These are phyloP conservation scores for Penicillium nordicum DNA, from an alignment of 2,329 filamentous ascomycete species.

Conservation along the genomic window DNA sequence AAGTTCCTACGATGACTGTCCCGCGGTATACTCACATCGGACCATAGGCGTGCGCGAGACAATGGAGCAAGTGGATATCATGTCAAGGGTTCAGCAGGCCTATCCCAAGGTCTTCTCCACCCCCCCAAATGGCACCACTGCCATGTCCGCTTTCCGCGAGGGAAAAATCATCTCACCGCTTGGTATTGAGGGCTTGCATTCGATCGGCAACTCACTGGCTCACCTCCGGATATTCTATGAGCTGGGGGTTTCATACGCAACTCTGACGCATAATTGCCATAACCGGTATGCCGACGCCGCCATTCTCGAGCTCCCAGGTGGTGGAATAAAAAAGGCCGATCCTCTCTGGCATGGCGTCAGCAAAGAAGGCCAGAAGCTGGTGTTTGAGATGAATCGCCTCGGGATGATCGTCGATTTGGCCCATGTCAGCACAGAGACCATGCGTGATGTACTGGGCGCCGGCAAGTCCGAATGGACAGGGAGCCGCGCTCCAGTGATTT, in stretches of 20 bases:
- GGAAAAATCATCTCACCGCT: conserved; percentile 72
- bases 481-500: conserved; percentile 78
- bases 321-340: conserved; percentile 37
- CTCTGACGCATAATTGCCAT: conserved; percentile 89
- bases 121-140: conserved; percentile 57
- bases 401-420: conserved; percentile 92
- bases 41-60: conserved; percentile 31
- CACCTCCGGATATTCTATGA: conserved; percentile 70
- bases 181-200: conserved; percentile 84
- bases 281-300: conserved; percentile 87
- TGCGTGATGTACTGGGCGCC: conserved; percentile 74
- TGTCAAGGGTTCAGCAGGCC: conserved; percentile 33
- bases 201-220: conserved; percentile 74
- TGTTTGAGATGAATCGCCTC: conserved; percentile 88
- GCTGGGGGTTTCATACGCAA: conserved; percentile 81
- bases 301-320: conserved; percentile 44
- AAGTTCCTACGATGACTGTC: conserved; percentile 22
- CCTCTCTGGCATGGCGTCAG: conserved; percentile 63
- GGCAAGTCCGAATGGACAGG: conserved; percentile 61
- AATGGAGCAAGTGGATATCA: conserved; percentile 37
- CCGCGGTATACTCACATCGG: not conserved
- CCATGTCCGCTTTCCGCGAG: conserved; percentile 57
- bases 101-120: conserved; percentile 52
- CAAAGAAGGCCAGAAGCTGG: conserved; percentile 61
- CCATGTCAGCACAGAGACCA: conserved; percentile 75